Evolutionary conservation across 768 basidiomycete species (phyloP).

Genomic region (Lentinula sp.): DNA sequence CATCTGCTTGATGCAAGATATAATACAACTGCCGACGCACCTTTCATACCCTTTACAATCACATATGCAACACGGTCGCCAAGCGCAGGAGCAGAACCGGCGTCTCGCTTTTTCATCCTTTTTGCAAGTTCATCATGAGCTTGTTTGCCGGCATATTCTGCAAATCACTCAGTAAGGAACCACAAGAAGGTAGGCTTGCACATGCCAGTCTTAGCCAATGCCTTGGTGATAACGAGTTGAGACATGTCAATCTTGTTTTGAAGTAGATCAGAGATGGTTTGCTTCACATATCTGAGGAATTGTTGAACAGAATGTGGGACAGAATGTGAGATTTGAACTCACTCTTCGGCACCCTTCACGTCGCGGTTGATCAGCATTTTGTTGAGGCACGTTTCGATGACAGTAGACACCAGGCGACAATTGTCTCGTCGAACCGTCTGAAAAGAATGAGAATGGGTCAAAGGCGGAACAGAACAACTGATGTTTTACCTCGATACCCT

Average conservation of each 20-base stretch:
- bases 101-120: constrained; percentile 94
- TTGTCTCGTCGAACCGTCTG: constrained; percentile 98
- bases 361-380: constrained; percentile 97
- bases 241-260: constrained; percentile 99
- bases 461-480: not conserved
- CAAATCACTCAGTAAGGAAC: not conserved
- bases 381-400: constrained; percentile 96
- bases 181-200: not conserved
- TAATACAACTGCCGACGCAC: constrained; percentile 26
- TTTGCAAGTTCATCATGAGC: constrained; percentile 95
- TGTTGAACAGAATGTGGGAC: not conserved
- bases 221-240: constrained; percentile 98
- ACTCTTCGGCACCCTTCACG: constrained; percentile 91
- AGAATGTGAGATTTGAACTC: constrained; percentile 17
- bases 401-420: constrained; percentile 95
- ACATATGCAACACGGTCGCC: constrained; percentile 99
- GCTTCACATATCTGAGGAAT: constrained; percentile 77
- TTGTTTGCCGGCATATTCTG: constrained; percentile 92
- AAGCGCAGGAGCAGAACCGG: constrained; percentile 94
- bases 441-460: not conserved
- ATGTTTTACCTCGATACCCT: constrained; percentile 87
- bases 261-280: constrained; percentile 85
- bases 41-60: constrained; percentile 94
- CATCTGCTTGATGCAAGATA: not conserved
- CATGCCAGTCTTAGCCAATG: constrained; percentile 80